phyloP scores from a whole-genome alignment of 306 rosid species.

The Betula pendula region DNA sequence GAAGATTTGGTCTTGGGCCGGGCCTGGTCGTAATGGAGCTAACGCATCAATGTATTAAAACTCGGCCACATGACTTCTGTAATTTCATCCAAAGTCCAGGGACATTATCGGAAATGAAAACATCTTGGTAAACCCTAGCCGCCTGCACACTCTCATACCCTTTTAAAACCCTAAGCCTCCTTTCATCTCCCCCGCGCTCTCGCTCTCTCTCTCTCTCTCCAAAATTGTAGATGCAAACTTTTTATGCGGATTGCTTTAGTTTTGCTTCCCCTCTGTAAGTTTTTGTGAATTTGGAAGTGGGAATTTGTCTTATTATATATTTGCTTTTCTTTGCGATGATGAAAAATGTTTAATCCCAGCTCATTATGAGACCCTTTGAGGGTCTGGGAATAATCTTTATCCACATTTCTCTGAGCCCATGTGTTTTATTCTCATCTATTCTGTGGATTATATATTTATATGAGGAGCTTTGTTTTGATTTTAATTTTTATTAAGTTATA shows the following conservation, averaged over 20 bases:
- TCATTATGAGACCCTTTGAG: conserved; percentile 46
- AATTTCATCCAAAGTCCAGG: neutral
- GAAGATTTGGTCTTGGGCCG: neutral
- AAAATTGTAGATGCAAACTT: neutral
- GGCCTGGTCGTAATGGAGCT: neutral
- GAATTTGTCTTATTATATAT: too few relatives aligned
- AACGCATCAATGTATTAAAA: neutral
- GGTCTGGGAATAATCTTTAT: conserved; percentile 42
- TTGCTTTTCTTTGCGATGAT: conserved; percentile 26
- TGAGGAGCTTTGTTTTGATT: neutral
- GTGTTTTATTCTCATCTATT: neutral
- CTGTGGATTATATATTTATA: neutral
- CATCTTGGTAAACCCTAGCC: neutral
- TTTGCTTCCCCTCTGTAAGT: neutral
- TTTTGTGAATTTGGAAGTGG: neutral
- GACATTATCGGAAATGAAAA: neutral
- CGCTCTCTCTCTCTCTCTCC: neutral
- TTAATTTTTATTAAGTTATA: neutral
- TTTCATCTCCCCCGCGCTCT: neutral
- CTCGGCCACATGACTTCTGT: neutral
- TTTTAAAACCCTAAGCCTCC: neutral
- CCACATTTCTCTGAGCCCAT: conserved; percentile 43
- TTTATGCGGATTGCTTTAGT: too few relatives aligned
- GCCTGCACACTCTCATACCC: neutral
- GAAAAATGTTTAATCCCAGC: conserved; percentile 52